Percentiles rank a stretch among this genome's conserved stretches.
Conservation (phyloP, 1,284 basidiomycete genomes). For the Boletus smithii region DNA sequence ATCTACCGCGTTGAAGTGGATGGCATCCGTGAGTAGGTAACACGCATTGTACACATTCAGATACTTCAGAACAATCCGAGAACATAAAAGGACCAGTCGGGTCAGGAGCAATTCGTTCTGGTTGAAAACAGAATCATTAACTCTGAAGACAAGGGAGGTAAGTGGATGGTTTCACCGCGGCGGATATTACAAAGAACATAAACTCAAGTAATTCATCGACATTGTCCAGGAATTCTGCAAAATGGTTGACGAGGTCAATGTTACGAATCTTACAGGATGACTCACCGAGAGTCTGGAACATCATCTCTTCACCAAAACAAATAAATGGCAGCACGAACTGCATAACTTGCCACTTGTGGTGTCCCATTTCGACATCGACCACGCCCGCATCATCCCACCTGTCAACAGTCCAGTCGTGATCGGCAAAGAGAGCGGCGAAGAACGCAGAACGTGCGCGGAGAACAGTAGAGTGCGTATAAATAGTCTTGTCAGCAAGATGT, state of each 20-base stretch:
- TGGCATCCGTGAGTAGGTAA: conserved; percentile 80
- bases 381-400: conserved; percentile 57
- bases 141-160: background rate
- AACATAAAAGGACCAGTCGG: conserved; percentile 82
- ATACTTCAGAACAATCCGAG: conserved; percentile 66
- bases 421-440: conserved; percentile 84
- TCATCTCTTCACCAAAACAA: conserved; percentile 75
- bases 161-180: conserved; percentile 54
- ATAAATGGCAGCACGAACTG: conserved; percentile 75
- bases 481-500: conserved; percentile 64
- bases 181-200: conserved; percentile 83
- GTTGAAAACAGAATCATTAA: conserved; percentile 9
- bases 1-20: conserved; percentile 70
- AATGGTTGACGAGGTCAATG: background rate
- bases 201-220: conserved; percentile 84
- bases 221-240: conserved; percentile 58
- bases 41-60: conserved; percentile 78
- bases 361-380: conserved; percentile 67
- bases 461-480: conserved; percentile 72
- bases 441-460: conserved; percentile 83
- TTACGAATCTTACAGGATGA: conserved; percentile 14
- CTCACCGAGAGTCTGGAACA: conserved; percentile 75
- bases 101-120: conserved; percentile 90
- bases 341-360: conserved; percentile 76
- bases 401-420: conserved; percentile 75